phyloP scores from a whole-genome alignment of 305 asterid species.

The Fraxinus xanthoxyloides region DNA sequence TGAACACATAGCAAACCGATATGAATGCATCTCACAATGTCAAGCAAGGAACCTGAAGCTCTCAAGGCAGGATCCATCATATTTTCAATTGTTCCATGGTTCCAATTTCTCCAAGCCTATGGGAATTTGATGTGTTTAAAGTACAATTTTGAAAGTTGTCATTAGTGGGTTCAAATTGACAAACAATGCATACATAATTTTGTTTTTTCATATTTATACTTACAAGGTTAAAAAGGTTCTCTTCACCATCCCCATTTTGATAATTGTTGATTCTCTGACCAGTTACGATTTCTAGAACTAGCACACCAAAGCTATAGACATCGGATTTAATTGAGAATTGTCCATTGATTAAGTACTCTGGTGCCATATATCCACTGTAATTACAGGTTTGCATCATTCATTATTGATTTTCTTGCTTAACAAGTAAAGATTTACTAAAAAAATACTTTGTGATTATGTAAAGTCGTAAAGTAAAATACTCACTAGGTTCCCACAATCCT shows the following conservation, averaged over 20 bases:
- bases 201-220: slow-evolving; percentile 1
- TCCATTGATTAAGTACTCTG: slow-evolving; percentile 34
- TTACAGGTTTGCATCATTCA: not conserved
- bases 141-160: not conserved
- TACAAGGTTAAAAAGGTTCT: slow-evolving; percentile 31
- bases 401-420: no score
- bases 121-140: not conserved
- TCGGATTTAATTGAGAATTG: slow-evolving; percentile 38
- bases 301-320: slow-evolving; percentile 44
- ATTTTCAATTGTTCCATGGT: slow-evolving; percentile 4
- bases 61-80: slow-evolving; percentile 24
- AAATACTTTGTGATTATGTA: not conserved
- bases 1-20: slow-evolving; percentile 31
- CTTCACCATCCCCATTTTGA: slow-evolving; percentile 11
- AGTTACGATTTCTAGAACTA: slow-evolving; percentile 36
- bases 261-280: slow-evolving; percentile 34
- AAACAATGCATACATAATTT: not conserved
- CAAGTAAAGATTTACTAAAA: not conserved
- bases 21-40: slow-evolving; percentile 32
- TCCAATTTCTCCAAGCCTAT: slow-evolving; percentile 37
- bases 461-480: not conserved
- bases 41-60: not conserved
- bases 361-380: slow-evolving; percentile 49
- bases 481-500: slow-evolving; percentile 39
- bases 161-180: not conserved